Evolutionary conservation across 148 eudicot species (phyloP).

Genomic region (Selenicereus undatus): DNA sequence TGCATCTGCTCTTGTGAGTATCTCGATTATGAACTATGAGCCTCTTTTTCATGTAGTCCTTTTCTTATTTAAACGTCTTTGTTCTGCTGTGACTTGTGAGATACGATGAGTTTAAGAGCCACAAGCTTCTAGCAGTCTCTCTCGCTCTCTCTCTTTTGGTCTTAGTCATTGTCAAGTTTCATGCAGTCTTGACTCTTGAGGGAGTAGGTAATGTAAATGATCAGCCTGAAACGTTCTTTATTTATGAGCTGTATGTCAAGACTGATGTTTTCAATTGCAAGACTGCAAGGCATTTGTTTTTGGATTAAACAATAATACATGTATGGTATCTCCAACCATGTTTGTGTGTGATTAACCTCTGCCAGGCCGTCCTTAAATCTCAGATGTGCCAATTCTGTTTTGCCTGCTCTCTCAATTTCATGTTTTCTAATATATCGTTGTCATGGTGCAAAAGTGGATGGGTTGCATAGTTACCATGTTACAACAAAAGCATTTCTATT

Average conservation of each 20-base stretch:
- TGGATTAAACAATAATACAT: neutral
- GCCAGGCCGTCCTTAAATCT: neutral
- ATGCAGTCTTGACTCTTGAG: too few relatives aligned
- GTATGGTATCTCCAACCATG: too few relatives aligned
- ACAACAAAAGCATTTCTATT: neutral
- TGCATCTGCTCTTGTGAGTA: constrained; percentile 31
- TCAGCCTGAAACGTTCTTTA: too few relatives aligned
- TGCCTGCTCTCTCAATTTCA: neutral
- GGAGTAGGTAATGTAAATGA: neutral
- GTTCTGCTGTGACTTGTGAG: neutral
- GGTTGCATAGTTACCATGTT: neutral
- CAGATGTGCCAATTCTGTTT: neutral
- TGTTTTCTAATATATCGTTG: neutral
- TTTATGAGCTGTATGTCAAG: too few relatives aligned
- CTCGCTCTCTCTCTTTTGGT: too few relatives aligned
- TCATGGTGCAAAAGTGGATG: neutral
- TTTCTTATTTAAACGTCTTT: neutral
- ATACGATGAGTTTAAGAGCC: neutral
- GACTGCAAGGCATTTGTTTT: neutral
- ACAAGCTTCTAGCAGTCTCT: neutral
- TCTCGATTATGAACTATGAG: neutral
- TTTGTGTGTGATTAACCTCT: neutral
- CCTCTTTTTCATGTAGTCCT: neutral
- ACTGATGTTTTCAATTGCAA: too few relatives aligned
- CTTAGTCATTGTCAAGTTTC: neutral